phyloP scores from a whole-genome alignment of 371 early-diverging fungal species.

The Amoeboaphelidium protococcarum region DNA sequence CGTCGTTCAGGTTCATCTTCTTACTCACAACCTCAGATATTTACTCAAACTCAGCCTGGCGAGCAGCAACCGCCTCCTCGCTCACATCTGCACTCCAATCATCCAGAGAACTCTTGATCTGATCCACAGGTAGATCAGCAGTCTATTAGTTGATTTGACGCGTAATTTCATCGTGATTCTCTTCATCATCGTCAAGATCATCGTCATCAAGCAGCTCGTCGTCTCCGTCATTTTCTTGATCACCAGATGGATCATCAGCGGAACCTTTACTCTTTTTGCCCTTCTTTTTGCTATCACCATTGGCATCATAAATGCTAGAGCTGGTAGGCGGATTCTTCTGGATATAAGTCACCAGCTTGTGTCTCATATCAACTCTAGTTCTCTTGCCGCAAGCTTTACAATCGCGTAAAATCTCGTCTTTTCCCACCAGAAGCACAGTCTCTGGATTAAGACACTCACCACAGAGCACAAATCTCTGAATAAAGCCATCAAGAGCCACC shows the following conservation, averaged over 20 bases:
- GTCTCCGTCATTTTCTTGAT: constrained; percentile 6
- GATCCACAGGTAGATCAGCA: constrained; percentile 18
- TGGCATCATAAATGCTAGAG: constrained; percentile 1
- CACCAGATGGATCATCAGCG: constrained; percentile 7
- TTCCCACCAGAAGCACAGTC: constrained; percentile 31
- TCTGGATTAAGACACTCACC: constrained; percentile 91
- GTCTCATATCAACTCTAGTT: constrained; percentile 57
- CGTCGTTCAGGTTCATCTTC: constrained; percentile 15
- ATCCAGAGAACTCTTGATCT: constrained; percentile 21
- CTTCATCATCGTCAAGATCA: too few species aligned
- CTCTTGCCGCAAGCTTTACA: constrained; percentile 81
- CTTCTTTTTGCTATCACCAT: not conserved
- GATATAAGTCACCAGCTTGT: constrained; percentile 67
- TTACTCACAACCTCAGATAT: constrained; percentile 6
- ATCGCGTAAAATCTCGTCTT: constrained; percentile 32
- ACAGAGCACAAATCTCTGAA: constrained; percentile 90
- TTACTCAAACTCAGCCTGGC: too few species aligned
- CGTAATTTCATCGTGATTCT: constrained; percentile 41
- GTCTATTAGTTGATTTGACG: constrained; percentile 41
- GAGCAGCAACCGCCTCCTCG: constrained; percentile 42
- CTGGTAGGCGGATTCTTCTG: constrained; percentile 64
- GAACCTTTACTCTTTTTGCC: constrained; percentile 3
- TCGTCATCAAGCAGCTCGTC: too few species aligned
- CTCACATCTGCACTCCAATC: constrained; percentile 57
- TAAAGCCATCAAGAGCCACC: constrained; percentile 69